Conservation (phyloP, 257 asterid species). For the Fraxinus anomala region DNA sequence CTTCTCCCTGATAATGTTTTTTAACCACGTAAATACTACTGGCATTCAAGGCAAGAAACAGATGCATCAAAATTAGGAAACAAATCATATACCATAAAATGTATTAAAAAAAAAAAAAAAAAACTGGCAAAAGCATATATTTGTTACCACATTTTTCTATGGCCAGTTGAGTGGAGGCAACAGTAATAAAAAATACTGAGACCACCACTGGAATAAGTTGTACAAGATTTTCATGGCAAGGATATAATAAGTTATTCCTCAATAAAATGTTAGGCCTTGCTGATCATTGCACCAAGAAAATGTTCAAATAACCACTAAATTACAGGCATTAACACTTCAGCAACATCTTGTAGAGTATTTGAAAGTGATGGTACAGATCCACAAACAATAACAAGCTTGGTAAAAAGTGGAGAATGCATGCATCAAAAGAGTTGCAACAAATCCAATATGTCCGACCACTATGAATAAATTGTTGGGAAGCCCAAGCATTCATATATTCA, state of each 20-base stretch:
- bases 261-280: background rate
- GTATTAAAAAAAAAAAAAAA: background rate
- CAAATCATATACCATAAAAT: background rate
- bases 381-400: background rate
- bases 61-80: background rate
- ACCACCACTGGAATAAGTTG: background rate
- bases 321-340: background rate
- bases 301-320: background rate
- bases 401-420: background rate
- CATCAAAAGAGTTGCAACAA: background rate
- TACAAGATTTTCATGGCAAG: conserved; percentile 21
- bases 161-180: conserved; percentile 2
- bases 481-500: background rate
- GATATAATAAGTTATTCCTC: background rate
- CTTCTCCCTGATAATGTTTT: background rate
- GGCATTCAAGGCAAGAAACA: background rate
- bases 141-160: conserved; percentile 7
- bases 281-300: background rate
- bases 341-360: background rate
- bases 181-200: background rate
- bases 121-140: background rate
- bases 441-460: background rate
- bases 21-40: background rate
- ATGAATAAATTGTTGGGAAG: background rate
- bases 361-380: background rate